Conservation (phyloP, 2,329 filamentous ascomycete species). For the Neonectria magnoliae region DNA sequence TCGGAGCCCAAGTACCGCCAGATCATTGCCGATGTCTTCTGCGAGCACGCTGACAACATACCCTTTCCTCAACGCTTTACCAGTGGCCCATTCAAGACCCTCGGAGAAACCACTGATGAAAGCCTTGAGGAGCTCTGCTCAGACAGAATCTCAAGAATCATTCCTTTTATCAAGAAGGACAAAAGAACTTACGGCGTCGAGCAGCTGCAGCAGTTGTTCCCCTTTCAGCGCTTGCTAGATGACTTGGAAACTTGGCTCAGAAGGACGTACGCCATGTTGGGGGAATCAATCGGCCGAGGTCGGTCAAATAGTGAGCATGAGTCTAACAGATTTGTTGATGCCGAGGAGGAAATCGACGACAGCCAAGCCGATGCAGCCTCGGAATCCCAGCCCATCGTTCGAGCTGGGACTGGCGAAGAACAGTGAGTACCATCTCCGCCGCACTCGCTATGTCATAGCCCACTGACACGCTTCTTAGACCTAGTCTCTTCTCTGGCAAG, state of each 20-base stretch:
- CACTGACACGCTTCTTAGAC: slow-evolving; percentile 26
- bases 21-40: slow-evolving; percentile 46
- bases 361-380: slow-evolving; percentile 35
- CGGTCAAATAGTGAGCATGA: slow-evolving; percentile 3
- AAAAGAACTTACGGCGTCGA: slow-evolving; percentile 20
- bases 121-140: slow-evolving; percentile 34
- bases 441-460: neutral
- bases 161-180: slow-evolving; percentile 19
- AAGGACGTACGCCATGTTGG: slow-evolving; percentile 25
- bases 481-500: slow-evolving; percentile 33
- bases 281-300: neutral
- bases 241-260: slow-evolving; percentile 34
- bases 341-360: slow-evolving; percentile 25
- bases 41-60: slow-evolving; percentile 26
- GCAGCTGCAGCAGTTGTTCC: slow-evolving; percentile 30
- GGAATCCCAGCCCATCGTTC: slow-evolving; percentile 41
- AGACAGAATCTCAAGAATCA: slow-evolving; percentile 35
- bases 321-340: neutral
- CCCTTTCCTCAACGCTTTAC: slow-evolving; percentile 24
- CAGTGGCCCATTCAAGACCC: slow-evolving; percentile 40
- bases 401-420: slow-evolving; percentile 25
- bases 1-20: slow-evolving; percentile 26
- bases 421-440: slow-evolving; percentile 23
- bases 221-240: slow-evolving; percentile 29
- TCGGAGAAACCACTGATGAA: slow-evolving; percentile 32